Percentiles rank a stretch among this genome's conserved stretches.
Conservation (phyloP, 441 rosid species). For the Rhodomyrtus psidioides region DNA sequence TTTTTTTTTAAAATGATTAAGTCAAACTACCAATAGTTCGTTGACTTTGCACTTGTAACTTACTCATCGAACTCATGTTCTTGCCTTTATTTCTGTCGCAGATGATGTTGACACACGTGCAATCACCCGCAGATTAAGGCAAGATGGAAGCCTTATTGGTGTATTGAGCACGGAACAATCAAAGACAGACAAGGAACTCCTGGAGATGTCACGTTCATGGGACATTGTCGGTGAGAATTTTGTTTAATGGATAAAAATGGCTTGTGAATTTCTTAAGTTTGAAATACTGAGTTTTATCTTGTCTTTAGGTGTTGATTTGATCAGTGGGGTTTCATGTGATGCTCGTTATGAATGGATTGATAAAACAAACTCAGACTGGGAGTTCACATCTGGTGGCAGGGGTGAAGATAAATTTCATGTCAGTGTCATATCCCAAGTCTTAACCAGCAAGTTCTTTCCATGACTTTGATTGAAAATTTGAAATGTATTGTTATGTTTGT, state of each 20-base stretch:
- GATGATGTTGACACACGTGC: constrained; percentile 96
- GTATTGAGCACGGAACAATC: constrained; percentile 74
- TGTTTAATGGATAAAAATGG: not conserved
- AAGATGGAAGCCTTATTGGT: constrained; percentile 91
- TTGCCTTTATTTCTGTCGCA: constrained; percentile 14
- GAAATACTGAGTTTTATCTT: not conserved
- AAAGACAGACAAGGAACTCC: constrained; percentile 66
- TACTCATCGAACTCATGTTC: not conserved
- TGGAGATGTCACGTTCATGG: constrained; percentile 79
- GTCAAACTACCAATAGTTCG: not conserved
- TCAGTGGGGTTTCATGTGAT: constrained; percentile 71
- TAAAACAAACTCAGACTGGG: constrained; percentile 67
- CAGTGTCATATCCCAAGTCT: constrained; percentile 18
- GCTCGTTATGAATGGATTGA: constrained; percentile 77
- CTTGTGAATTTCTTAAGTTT: not conserved
- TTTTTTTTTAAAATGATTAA: not conserved
- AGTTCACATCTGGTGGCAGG: constrained; percentile 42
- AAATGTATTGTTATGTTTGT: not conserved
- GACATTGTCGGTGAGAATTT: constrained; percentile 57
- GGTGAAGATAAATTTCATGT: constrained; percentile 41
- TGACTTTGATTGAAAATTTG: constrained; percentile 8
- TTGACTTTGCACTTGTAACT: not conserved
- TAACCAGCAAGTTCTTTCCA: not conserved
- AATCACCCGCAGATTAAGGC: constrained; percentile 81
- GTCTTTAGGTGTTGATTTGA: constrained; percentile 63